Evolutionary conservation across 129 eudicot species (phyloP).

Genomic region (Heracleum sosnowskyi): DNA sequence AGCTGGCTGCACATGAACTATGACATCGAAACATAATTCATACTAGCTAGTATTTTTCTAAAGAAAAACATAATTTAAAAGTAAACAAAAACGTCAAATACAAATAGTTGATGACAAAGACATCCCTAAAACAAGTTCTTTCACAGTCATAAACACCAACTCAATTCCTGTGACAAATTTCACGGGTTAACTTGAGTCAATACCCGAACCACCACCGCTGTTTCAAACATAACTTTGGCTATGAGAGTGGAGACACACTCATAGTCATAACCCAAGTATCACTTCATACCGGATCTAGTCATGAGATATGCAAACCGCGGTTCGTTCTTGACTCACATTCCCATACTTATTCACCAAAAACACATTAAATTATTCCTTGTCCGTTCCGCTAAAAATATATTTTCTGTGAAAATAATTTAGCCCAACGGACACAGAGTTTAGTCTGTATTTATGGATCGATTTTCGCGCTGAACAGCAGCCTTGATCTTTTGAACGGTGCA

Average conservation of each 20-base stretch:
- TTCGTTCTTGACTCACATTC: conserved; percentile 98
- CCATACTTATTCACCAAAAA: neutral
- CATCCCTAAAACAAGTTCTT: neutral
- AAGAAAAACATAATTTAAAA: too few species aligned
- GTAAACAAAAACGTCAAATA: neutral
- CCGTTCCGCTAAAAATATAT: neutral
- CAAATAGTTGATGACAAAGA: neutral
- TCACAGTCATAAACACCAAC: neutral
- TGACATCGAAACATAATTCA: too few species aligned
- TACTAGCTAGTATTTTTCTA: too few species aligned
- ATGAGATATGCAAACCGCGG: conserved; percentile 29
- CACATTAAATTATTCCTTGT: neutral
- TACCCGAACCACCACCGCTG: conserved; percentile 97
- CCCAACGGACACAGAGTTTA: too few species aligned
- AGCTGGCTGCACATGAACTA: too few species aligned
- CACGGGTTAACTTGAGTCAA: conserved; percentile 63
- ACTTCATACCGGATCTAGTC: neutral
- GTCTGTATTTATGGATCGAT: neutral
- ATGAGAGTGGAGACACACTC: neutral
- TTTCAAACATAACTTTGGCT: conserved; percentile 15
- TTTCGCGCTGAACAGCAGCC: conserved; percentile 67
- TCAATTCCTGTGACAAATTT: conserved; percentile 13
- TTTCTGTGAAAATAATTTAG: neutral
- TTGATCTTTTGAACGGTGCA: conserved; percentile 93
- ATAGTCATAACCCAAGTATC: neutral